A percentile compares a stretch with the other conserved stretches of the same genome.
Conservation (phyloP, 2,329 filamentous ascomycete species). For the Akanthomyces uredinophilus region DNA sequence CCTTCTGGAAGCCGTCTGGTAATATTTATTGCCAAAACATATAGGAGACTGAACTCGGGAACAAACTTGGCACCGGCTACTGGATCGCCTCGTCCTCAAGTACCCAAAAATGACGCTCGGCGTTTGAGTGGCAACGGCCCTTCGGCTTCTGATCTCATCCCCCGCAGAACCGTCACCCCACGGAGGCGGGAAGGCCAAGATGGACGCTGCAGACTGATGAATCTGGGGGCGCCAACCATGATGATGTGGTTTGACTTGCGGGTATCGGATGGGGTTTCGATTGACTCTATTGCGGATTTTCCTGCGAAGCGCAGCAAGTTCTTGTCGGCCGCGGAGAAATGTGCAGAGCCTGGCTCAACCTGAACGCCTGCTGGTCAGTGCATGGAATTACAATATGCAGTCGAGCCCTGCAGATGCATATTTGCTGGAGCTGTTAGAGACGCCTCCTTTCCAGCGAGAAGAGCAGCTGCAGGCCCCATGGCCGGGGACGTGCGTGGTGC, state of each 20-base stretch:
- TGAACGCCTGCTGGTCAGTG: neutral
- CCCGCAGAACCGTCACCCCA: constrained; percentile 7
- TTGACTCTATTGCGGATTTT: neutral
- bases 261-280: neutral
- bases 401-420: neutral
- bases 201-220: neutral
- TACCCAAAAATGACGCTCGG: constrained; percentile 7
- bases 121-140: neutral
- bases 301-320: neutral
- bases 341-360: neutral
- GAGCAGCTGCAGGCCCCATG: neutral
- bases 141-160: constrained; percentile 5
- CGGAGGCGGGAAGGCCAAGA: neutral
- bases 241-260: neutral
- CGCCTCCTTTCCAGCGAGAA: neutral
- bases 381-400: neutral
- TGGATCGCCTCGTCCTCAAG: neutral
- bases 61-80: neutral
- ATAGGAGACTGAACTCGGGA: no score
- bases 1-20: neutral
- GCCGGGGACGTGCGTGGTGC: neutral
- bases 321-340: neutral
- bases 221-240: neutral
- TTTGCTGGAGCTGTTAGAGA: neutral
- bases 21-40: neutral